Evolutionary conservation across 140 eudicot genomes (phyloP), one percentile per base, ranked within the genome.

Genomic region (Senecio squalidus): DNA sequence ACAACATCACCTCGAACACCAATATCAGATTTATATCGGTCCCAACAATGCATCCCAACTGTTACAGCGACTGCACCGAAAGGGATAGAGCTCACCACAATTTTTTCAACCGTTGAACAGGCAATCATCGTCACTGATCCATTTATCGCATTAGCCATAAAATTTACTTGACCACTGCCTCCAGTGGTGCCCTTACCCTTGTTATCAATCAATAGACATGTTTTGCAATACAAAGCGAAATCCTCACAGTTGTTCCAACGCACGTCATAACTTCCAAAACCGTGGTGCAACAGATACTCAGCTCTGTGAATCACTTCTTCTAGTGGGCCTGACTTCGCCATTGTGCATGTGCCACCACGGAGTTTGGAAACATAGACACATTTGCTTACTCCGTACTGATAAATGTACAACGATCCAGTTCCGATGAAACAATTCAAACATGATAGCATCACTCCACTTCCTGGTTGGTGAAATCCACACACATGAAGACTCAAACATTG

Each of bases 261-360:
- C 51, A 75, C 64, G 22, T 78, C 44, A 21, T 85, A 85, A 26
- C 45, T 63, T 18, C 94, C 84, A 47, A 85, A 85, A 14, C 89
- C 83, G 25, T 75, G 75, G 0, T 73, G 79, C 16, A 78, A 82
- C 30, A 84, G 48, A 65, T 39, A 47, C 72, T 71, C 58, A 11
- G 86, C 79, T 22, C 89, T 58, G 67, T 75, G 66, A 52, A 84
- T 63, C 59, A 84, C 94, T 18, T 29, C 44, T 7, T 70, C 66
- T 2, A 75, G 58, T 0, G 81, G 58, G 36, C 75, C 85, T 15
- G 89, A 72, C 24, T n/a, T 17, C 28, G 83, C 89, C 1, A 65
- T 78, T 15, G 89, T 78, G 81, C 94, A 81, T 0, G 81, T 84
- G 10, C 89, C 94, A 27, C 86, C 89, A 26, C 86, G 64, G 20